These are phyloP conservation scores for Paracoccidioides lutzii DNA, from an alignment of 2,329 filamentous ascomycete genomes.

Conservation along the genomic window DNA sequence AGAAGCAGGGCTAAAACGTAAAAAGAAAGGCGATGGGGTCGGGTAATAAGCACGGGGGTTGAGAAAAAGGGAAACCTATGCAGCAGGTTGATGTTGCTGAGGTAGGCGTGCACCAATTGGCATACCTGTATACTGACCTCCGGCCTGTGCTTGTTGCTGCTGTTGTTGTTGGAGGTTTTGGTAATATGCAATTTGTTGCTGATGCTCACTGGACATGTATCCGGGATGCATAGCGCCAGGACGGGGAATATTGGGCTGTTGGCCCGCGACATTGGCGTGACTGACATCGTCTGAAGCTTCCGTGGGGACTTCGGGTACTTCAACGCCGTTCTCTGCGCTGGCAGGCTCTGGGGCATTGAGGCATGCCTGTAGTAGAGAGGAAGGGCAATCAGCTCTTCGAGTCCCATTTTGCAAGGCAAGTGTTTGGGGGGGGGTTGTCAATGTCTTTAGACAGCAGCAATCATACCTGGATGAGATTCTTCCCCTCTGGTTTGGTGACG, in stretches of 20 bases:
- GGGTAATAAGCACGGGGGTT: neutral
- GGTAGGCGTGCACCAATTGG: slow-evolving; percentile 65
- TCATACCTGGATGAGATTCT: slow-evolving; percentile 94
- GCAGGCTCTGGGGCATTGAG: slow-evolving; percentile 89
- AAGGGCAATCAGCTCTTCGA: slow-evolving; percentile 11
- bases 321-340: slow-evolving; percentile 69
- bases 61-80: slow-evolving; percentile 32
- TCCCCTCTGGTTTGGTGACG: slow-evolving; percentile 96
- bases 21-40: neutral
- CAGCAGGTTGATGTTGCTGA: slow-evolving; percentile 69
- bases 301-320: slow-evolving; percentile 56
- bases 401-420: neutral
- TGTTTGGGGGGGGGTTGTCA: too few relatives aligned
- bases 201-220: slow-evolving; percentile 52
- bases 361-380: slow-evolving; percentile 58
- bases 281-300: slow-evolving; percentile 85
- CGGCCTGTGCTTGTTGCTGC: slow-evolving; percentile 50
- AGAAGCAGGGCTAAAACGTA: neutral
- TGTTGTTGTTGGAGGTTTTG: slow-evolving; percentile 65
- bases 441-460: too few relatives aligned
- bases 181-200: slow-evolving; percentile 71
- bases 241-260: slow-evolving; percentile 52
- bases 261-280: slow-evolving; percentile 60
- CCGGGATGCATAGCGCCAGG: slow-evolving; percentile 58
- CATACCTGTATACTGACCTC: slow-evolving; percentile 61